These are phyloP conservation scores for Trichothecium sympodiale DNA, from an alignment of 2,329 filamentous ascomycete genomes.

Conservation along the genomic window DNA sequence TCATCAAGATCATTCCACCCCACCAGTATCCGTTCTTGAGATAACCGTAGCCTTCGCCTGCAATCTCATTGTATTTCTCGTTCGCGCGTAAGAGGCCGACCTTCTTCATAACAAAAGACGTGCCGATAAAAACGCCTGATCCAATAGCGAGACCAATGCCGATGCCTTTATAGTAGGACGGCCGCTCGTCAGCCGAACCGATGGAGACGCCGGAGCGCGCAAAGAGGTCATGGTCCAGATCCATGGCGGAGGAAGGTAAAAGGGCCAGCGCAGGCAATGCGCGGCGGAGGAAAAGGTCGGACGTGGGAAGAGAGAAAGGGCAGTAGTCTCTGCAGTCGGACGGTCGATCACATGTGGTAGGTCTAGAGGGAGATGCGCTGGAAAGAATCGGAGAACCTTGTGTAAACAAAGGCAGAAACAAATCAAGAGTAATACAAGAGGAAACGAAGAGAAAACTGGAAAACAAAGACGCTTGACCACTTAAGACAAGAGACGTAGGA, in stretches of 20 bases:
- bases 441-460: too few relatives aligned
- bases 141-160: constrained; percentile 77
- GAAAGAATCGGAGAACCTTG: not conserved
- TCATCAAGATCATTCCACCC: constrained; percentile 93
- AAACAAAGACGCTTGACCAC: too few relatives aligned
- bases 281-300: not conserved
- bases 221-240: constrained; percentile 1
- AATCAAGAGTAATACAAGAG: too few relatives aligned
- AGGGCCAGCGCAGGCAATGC: not conserved
- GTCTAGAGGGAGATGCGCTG: not conserved
- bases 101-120: constrained; percentile 95
- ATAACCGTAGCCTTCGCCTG: constrained; percentile 94
- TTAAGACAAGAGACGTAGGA: too few relatives aligned
- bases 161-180: constrained; percentile 64
- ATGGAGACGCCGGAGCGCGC: constrained; percentile 2
- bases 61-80: constrained; percentile 89
- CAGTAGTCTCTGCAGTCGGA: not conserved
- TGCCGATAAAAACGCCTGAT: constrained; percentile 86
- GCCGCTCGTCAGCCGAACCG: constrained; percentile 19
- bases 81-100: constrained; percentile 83
- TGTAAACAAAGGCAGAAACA: not conserved
- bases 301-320: not conserved
- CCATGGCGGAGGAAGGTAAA: not conserved
- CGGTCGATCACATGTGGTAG: too few relatives aligned
- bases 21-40: constrained; percentile 95